Conservation (phyloP, 768 basidiomycete species). For the Aureoboletus auriporus region DNA sequence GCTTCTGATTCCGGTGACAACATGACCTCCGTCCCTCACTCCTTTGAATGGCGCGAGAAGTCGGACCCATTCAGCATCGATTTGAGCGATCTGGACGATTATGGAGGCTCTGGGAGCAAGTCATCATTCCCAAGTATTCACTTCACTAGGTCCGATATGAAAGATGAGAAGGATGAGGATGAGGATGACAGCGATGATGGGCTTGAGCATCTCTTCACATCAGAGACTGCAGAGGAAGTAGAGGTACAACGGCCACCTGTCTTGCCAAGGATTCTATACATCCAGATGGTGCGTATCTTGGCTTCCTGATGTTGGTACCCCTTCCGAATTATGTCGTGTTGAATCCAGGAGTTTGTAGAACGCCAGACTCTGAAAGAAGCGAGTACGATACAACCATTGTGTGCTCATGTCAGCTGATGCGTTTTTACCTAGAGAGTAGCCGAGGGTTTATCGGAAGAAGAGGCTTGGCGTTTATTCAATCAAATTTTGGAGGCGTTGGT, state of each 20-base stretch:
- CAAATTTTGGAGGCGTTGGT: slow-evolving; percentile 88
- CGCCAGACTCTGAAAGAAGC: slow-evolving; percentile 88
- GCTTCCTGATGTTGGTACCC: not conserved
- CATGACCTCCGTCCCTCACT: slow-evolving; percentile 53
- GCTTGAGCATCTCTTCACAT: slow-evolving; percentile 32
- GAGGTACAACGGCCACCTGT: slow-evolving; percentile 29
- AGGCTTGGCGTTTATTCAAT: slow-evolving; percentile 86
- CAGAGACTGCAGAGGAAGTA: slow-evolving; percentile 32
- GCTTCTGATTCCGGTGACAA: slow-evolving; percentile 40
- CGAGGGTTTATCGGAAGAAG: slow-evolving; percentile 77
- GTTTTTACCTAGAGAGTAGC: slow-evolving; percentile 54
- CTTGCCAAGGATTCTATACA: slow-evolving; percentile 68
- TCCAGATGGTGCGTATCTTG: slow-evolving; percentile 75
- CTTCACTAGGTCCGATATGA: slow-evolving; percentile 52
- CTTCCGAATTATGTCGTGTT: not conserved
- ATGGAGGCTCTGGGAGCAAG: slow-evolving; percentile 46
- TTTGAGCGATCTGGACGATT: slow-evolving; percentile 58
- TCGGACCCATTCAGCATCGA: slow-evolving; percentile 64
- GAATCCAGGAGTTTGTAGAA: slow-evolving; percentile 77
- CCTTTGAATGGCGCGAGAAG: slow-evolving; percentile 37
- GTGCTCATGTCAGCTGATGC: not conserved
- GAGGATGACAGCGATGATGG: slow-evolving; percentile 42
- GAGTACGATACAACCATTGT: not conserved
- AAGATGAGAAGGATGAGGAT: slow-evolving; percentile 40
- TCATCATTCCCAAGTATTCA: slow-evolving; percentile 83